Evolutionary conservation across 352 stramenopile genomes (phyloP), one percentile per base, ranked within the genome.

Genomic region (Phytophthora pseudosyringae): DNA sequence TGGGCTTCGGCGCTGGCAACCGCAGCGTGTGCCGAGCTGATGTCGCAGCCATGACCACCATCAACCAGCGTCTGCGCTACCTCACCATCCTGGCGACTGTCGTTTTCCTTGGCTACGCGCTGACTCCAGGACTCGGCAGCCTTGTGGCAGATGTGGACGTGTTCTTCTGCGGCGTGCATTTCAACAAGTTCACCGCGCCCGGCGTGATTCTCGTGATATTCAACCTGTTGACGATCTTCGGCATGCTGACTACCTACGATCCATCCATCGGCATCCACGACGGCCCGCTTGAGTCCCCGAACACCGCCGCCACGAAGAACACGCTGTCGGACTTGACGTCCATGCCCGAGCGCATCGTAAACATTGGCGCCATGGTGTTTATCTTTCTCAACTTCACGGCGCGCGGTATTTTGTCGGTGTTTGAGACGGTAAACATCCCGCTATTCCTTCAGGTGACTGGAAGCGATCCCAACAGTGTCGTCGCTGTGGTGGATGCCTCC

Each of bases 391-490:
- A 94, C 69, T 90, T 92, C 62, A 85, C 73, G 44, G 82, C 81
- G 3, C 81, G 86, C 16, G 86, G 83, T 21, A 92, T 94, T 31
- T 53, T 94, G 46, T 92, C 83, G 1, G 85, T 94, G 3, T 94
- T 94, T 47, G 86, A 94, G 69, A 94, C 86, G 3, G 83, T 93
- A 32, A 93, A 93, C 62, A 90, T 94, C n/a, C 83, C 86, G 35
- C 48, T 94, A 2, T 93, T 91, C 48, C 63, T 94, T 32, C 60
- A 87, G 54, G 81, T 88, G 28, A 91, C 81, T 26, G 77, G 80
- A 15, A 81, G 80, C 47, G 81, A 89, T 16, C 82, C 83, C 1
- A 56, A 73, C 13, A 89, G 76, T 50, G 69, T 80, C 12, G 63
- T 49, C 9, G 73, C 83, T 6, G 81, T 94, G 18, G 71, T 89